These are phyloP conservation scores for Pichia scutulata DNA, from an alignment of 805 yeast species.

Conservation along the genomic window DNA sequence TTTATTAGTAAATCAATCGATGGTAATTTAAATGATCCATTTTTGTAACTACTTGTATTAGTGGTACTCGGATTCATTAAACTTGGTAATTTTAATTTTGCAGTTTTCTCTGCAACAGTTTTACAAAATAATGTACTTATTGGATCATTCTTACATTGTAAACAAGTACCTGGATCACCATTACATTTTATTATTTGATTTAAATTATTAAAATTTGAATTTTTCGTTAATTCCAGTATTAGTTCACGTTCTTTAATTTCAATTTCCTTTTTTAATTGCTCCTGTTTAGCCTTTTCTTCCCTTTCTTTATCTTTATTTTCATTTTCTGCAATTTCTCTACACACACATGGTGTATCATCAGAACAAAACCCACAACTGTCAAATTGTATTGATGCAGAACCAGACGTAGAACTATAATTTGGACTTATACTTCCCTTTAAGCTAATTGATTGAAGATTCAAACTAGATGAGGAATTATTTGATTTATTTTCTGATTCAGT, in stretches of 20 bases:
- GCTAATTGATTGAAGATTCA: neutral
- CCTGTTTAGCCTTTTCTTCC: slow-evolving; percentile 10
- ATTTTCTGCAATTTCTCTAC: slow-evolving; percentile 59
- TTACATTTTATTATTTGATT: slow-evolving; percentile 48
- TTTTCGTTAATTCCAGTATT: slow-evolving; percentile 7
- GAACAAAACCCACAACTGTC: slow-evolving; percentile 93
- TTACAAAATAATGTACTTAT: slow-evolving; percentile 85
- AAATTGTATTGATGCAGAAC: slow-evolving; percentile 21
- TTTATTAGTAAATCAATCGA: neutral
- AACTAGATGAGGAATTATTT: neutral
- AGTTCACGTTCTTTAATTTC: slow-evolving; percentile 11
- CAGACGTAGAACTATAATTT: neutral
- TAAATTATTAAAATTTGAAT: slow-evolving; percentile 9
- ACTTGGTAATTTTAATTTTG: neutral
- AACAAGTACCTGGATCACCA: slow-evolving; percentile 83
- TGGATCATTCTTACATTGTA: slow-evolving; percentile 78
- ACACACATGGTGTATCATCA: slow-evolving; percentile 86
- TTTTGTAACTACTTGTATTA: neutral
- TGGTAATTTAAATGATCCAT: neutral
- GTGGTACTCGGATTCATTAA: neutral
- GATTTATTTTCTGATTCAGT: neutral
- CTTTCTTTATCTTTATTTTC: slow-evolving; percentile 13
- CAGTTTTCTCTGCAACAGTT: slow-evolving; percentile 48
- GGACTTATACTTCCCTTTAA: no score
- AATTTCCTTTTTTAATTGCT: slow-evolving; percentile 10